phyloP scores from a whole-genome alignment of 768 basidiomycete species.

The Leccinum fibrillosum region DNA sequence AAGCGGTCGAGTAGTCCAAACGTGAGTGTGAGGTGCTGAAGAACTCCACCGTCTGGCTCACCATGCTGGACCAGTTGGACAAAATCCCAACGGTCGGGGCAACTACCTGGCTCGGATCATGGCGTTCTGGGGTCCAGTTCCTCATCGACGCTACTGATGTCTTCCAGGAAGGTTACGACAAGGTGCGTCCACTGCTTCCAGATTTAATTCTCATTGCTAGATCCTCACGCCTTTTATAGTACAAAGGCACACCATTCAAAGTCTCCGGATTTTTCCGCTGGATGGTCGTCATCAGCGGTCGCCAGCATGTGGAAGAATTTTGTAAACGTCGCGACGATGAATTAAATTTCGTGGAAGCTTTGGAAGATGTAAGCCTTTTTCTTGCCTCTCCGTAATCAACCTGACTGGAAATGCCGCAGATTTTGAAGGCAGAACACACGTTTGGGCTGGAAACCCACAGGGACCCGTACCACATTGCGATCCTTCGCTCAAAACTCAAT shows the following conservation, averaged over 20 bases:
- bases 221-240: constrained; percentile 12
- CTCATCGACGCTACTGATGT: constrained; percentile 19
- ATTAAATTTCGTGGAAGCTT: constrained; percentile 33
- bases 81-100: constrained; percentile 32
- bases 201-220: neutral
- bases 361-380: neutral
- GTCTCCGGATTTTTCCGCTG: constrained; percentile 32
- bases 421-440: constrained; percentile 36
- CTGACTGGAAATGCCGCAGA: constrained; percentile 22
- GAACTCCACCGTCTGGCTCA: neutral
- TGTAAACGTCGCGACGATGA: constrained; percentile 37
- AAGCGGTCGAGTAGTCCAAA: neutral
- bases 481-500: constrained; percentile 32
- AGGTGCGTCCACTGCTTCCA: constrained; percentile 13
- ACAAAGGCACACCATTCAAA: constrained; percentile 31
- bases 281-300: constrained; percentile 37
- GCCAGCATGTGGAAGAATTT: constrained; percentile 37
- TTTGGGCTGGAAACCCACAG: constrained; percentile 30
- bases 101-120: constrained; percentile 28
- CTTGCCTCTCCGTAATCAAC: neutral
- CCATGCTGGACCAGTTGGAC: constrained; percentile 16
- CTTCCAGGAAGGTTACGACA: constrained; percentile 32
- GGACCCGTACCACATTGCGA: constrained; percentile 30
- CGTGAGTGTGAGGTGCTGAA: neutral
- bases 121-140: constrained; percentile 19